phyloP scores from a whole-genome alignment of 768 basidiomycete species.

The Tylopilus felleus region DNA sequence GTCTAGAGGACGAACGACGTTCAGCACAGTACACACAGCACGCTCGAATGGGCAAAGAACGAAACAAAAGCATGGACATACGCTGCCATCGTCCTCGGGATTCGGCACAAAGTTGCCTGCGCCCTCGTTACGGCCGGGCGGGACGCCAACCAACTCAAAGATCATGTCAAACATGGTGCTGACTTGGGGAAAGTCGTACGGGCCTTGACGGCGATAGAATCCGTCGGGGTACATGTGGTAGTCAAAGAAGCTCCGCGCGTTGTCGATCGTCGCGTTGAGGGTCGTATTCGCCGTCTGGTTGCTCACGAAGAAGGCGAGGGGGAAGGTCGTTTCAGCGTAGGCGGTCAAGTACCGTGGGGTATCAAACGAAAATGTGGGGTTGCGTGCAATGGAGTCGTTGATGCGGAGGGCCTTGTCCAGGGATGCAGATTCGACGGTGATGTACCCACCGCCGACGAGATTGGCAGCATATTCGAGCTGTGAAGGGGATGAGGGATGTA shows the following conservation, averaged over 20 bases:
- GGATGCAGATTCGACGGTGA: constrained; percentile 22
- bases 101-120: constrained; percentile 14
- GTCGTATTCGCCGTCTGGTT: constrained; percentile 22
- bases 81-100: constrained; percentile 6
- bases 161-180: not conserved
- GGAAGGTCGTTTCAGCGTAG: constrained; percentile 23
- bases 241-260: constrained; percentile 22
- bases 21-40: not conserved
- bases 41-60: not conserved
- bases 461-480: constrained; percentile 19
- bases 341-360: constrained; percentile 20
- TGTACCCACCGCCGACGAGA: constrained; percentile 14
- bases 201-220: constrained; percentile 17
- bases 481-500: not conserved
- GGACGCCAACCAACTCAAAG: not conserved
- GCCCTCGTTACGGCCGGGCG: constrained; percentile 19
- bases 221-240: constrained; percentile 16
- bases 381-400: constrained; percentile 25
- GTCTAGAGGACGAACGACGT: not conserved
- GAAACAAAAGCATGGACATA: constrained; percentile 3
- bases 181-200: constrained; percentile 10
- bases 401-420: constrained; percentile 22
- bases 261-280: constrained; percentile 8
- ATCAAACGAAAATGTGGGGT: constrained; percentile 22
- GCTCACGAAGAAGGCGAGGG: constrained; percentile 25